Conservation (phyloP, 495 filamentous ascomycete species). For the Aspergillus bertholletiae region DNA sequence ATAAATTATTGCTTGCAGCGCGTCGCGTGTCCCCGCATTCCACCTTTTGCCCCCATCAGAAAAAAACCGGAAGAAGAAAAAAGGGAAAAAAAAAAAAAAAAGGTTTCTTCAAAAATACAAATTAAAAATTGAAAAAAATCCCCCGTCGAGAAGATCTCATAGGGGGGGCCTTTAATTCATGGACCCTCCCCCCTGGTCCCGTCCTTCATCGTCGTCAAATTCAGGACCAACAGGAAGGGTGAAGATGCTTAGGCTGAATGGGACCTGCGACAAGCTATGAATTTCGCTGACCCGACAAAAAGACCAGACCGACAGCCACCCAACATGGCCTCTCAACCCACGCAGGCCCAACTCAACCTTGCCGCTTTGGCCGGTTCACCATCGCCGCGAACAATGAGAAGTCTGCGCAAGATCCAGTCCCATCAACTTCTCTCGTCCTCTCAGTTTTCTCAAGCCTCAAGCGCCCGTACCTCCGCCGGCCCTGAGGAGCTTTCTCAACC, state of each 20-base stretch:
- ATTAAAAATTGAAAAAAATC: neutral
- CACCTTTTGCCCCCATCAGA: slow-evolving; percentile 8
- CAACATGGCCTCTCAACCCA: slow-evolving; percentile 19
- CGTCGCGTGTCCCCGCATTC: slow-evolving; percentile 23
- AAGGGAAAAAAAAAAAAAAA: slow-evolving; percentile 1
- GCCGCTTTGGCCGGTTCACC: slow-evolving; percentile 34
- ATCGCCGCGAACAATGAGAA: slow-evolving; percentile 46
- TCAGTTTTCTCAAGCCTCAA: slow-evolving; percentile 32
- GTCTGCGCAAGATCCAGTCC: slow-evolving; percentile 51
- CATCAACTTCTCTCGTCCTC: slow-evolving; percentile 47
- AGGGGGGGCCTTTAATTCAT: neutral
- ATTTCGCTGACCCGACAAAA: slow-evolving; percentile 1
- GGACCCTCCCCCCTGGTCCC: slow-evolving; percentile 1
- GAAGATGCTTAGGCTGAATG: no score
- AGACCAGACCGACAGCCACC: neutral
- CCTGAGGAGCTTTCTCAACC: slow-evolving; percentile 16
- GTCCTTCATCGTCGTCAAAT: neutral
- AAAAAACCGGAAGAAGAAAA: slow-evolving; percentile 10
- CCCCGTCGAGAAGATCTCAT: no score
- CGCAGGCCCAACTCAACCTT: slow-evolving; percentile 24
- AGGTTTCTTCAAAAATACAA: neutral
- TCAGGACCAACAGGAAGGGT: no score
- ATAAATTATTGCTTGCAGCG: slow-evolving; percentile 4
- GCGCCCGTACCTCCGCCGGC: slow-evolving; percentile 23
- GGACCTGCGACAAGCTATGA: slow-evolving; percentile 3